Percentiles rank a stretch among this genome's conserved stretches.
These are phyloP conservation scores for Yamadazyma diddensiae DNA, from an alignment of 1,139 yeast genomes.

Conservation along the genomic window DNA sequence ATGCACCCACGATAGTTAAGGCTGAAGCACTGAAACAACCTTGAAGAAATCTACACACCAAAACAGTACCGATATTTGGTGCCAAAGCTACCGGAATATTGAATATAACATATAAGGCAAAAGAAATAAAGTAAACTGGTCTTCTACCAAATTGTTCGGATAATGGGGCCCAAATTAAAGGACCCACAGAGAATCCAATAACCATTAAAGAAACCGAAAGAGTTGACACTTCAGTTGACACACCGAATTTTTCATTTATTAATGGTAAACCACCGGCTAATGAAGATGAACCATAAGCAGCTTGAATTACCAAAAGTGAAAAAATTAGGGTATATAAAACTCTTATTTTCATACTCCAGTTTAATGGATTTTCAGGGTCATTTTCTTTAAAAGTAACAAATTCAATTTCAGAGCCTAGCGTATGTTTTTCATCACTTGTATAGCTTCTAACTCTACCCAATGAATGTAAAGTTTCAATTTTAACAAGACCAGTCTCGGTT, in stretches of 20 bases:
- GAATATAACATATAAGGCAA: slow-evolving; percentile 70
- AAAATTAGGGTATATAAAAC: slow-evolving; percentile 70
- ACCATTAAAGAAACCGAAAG: slow-evolving; percentile 85
- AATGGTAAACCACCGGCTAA: slow-evolving; percentile 80
- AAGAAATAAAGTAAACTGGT: slow-evolving; percentile 76
- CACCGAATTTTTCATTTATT: slow-evolving; percentile 61
- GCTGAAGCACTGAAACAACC: slow-evolving; percentile 89
- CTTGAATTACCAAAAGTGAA: slow-evolving; percentile 72
- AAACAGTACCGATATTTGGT: slow-evolving; percentile 75
- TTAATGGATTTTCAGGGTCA: slow-evolving; percentile 86
- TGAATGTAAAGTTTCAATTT: slow-evolving; percentile 65
- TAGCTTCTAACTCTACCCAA: slow-evolving; percentile 54
- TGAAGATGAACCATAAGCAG: slow-evolving; percentile 88
- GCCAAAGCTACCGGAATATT: slow-evolving; percentile 89
- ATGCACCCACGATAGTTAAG: slow-evolving; percentile 83
- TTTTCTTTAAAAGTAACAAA: slow-evolving; percentile 74
- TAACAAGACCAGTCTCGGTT: slow-evolving; percentile 83
- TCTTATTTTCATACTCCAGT: slow-evolving; percentile 60
- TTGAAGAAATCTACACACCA: slow-evolving; percentile 79
- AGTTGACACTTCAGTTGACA: slow-evolving; percentile 74
- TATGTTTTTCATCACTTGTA: slow-evolving; percentile 6
- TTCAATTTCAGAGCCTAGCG: slow-evolving; percentile 61
- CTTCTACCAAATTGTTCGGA: slow-evolving; percentile 85
- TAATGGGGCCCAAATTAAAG: slow-evolving; percentile 85
- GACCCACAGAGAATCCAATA: slow-evolving; percentile 84